A percentile compares a stretch with the other conserved stretches of the same genome.
phyloP scores from a whole-genome alignment of 495 filamentous ascomycete species.

The Podospora fimiseda region DNA sequence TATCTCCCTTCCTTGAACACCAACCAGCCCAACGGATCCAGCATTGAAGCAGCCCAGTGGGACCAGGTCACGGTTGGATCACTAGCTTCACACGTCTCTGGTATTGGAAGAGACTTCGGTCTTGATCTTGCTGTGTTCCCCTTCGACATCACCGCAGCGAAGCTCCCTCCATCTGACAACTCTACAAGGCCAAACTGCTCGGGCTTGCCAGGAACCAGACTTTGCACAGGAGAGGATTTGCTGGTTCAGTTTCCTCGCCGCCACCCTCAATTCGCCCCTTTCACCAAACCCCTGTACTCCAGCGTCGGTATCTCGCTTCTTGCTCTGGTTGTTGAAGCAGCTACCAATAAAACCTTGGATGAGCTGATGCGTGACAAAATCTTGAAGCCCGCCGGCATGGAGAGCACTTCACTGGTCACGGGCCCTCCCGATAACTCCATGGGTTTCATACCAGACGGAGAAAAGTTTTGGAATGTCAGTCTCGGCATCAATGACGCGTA shows the following conservation, averaged over 20 bases:
- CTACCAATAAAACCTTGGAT: not conserved
- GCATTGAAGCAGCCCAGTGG: not conserved
- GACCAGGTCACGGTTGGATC: not conserved
- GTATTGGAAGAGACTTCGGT: constrained; percentile 1
- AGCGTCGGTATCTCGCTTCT: constrained; percentile 1
- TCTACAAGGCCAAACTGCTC: not conserved
- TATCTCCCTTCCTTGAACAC: not conserved
- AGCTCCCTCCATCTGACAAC: not conserved
- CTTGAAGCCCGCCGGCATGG: not conserved
- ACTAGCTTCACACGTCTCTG: not conserved
- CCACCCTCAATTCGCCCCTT: not conserved
- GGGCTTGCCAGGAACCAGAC: not conserved
- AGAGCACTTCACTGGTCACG: not conserved
- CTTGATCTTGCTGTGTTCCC: not conserved
- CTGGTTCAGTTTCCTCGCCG: not conserved
- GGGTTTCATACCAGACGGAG: not conserved
- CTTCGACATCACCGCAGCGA: not conserved
- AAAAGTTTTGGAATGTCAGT: not conserved
- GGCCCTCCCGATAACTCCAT: not conserved
- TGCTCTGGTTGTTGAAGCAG: not conserved
- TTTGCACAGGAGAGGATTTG: not conserved
- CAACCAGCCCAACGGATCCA: not conserved
- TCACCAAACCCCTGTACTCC: constrained; percentile 3
- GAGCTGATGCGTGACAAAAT: not conserved
- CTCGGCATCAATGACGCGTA: not conserved